Base-by-base conservation (phyloP, 73 alveolate species). In the Stentor roeselii region DNA sequence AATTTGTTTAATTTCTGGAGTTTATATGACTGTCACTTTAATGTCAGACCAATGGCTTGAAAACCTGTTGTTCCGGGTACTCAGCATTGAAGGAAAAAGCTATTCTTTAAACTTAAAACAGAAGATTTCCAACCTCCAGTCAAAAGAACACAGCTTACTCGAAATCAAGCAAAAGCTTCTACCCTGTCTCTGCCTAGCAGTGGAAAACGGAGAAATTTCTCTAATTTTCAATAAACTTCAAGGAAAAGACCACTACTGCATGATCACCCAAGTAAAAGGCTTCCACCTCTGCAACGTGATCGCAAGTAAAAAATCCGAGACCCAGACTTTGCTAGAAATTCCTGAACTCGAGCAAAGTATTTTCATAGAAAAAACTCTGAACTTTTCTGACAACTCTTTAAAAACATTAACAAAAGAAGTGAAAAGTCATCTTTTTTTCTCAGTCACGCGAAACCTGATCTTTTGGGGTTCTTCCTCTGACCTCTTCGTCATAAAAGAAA, bases 41-140 rank as follows among this genome's bases (percentile, higher is more conserved):
- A 67, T 21, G 34, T 27, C 42, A 1, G 80, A 67, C 34, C 37
- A 67, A 34, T 67, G 80, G 80, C 41, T 67, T 30, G 80, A 67
- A 67, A 32, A 21, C 41, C 42, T 67, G 0, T 15, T 11, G n/a
- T 67, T 67, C 27, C 1, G 27, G 11, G 80, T 67, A 30, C 80
- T 27, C 21, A 32, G 42, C 21, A 27, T 67, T n/a, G 80, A 67
- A 30, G 80, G 80, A 1, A 27, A 30, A 1, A 21, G 21, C 27
- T 67, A 27, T 32, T 21, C 15, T 67, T 2, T 67, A 0, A n/a
- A 67, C 21, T 30, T 67, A 40, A 67, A n/a, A 1, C 80, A 21
- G 0, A 21, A 36, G 21, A 67, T 67, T n/a, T 67, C 80, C 1
- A 67, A 67, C 67, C 21, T 50, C 67, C 21, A 50, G 30, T 50